Evolutionary conservation across 495 filamentous ascomycete species (phyloP), one percentile per base, ranked within the genome.

Genomic region (Aspergillus baeticus): DNA sequence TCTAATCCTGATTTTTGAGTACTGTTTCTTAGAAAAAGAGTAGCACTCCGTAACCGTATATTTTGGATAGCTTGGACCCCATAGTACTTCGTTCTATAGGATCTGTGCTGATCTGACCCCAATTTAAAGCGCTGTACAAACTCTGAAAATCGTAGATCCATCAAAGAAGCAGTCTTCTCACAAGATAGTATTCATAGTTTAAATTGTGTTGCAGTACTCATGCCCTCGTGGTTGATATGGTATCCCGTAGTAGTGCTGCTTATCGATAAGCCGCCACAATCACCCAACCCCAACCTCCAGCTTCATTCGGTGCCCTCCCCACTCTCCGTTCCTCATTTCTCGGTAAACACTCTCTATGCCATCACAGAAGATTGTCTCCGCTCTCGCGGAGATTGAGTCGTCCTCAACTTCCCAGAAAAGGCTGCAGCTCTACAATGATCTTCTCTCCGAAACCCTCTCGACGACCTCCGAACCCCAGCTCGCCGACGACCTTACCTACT

Each of bases 401-500:
- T 70, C 77, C 6, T 56, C 72, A 31, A 73, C 79, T 35, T 75
- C 81, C 34, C 69, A 70, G 26, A 77, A 80, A 65, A 86, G 84
- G 66, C 69, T 81, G 10, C 69, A 83, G 22, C 78, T 74, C 45
- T 93, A 91, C 82, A 84, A 81, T 54, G 66, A 76, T 33, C 77
- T 95, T 20, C 83, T 96, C 68, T 54, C 71, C 54, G 76, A 81
- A 52, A 86, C 92, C 68, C 73, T 85, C 52, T 67, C 78, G 11
- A 68, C 70, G 52, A 81, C 86, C 6, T 61, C 80, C n/a, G 73
- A 80, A 26, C 65, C 76, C 31, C 76, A 80, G 47, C 69, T 88
- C 10, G 65, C 81, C n/a, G 65, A 77, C 55, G 86, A 92, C 69
- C 77, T 96, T 33, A 84, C 77, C 34, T 84, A 83, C 59, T 87